Conservation (phyloP, 345 rosid species). For the Boechera retrofracta region DNA sequence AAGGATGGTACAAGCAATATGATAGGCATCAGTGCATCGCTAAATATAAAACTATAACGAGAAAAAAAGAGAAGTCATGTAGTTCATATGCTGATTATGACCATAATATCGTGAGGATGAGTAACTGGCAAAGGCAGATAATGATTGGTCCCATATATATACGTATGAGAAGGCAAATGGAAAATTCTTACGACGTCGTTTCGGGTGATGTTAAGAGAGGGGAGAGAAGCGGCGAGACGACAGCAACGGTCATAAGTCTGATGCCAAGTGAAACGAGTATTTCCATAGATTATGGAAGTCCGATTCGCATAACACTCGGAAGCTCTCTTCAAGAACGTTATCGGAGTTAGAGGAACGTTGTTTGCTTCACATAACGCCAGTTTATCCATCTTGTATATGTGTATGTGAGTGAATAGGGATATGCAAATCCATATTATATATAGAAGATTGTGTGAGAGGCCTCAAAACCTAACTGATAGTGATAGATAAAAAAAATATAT, state of each 20-base stretch:
- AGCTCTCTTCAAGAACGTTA: slow-evolving; percentile 74
- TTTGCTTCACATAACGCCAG: slow-evolving; percentile 62
- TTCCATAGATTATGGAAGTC: slow-evolving; percentile 62
- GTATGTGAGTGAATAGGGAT: neutral
- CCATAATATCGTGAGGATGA: neutral
- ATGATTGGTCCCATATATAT: neutral
- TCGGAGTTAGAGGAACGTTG: slow-evolving; percentile 63
- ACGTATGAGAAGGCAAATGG: too few relatives aligned
- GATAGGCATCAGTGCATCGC: too few relatives aligned
- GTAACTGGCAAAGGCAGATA: too few relatives aligned
- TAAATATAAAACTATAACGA: neutral
- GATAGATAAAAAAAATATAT: slow-evolving; percentile 1
- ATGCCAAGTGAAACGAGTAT: slow-evolving; percentile 60
- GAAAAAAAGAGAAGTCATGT: neutral
- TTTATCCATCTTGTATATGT: slow-evolving; percentile 58
- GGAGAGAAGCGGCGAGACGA: slow-evolving; percentile 67
- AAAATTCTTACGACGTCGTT: slow-evolving; percentile 65
- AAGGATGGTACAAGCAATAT: neutral
- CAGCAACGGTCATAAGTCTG: slow-evolving; percentile 70
- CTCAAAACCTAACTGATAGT: neutral
- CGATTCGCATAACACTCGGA: slow-evolving; percentile 60
- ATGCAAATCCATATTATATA: slow-evolving; percentile 22
- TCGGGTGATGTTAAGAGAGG: slow-evolving; percentile 57
- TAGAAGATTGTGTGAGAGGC: neutral
- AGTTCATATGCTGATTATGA: neutral